Evolutionary conservation across 2,329 filamentous ascomycete species (phyloP), one percentile per base, ranked within the genome.

Genomic region (Penicillium sp.): DNA sequence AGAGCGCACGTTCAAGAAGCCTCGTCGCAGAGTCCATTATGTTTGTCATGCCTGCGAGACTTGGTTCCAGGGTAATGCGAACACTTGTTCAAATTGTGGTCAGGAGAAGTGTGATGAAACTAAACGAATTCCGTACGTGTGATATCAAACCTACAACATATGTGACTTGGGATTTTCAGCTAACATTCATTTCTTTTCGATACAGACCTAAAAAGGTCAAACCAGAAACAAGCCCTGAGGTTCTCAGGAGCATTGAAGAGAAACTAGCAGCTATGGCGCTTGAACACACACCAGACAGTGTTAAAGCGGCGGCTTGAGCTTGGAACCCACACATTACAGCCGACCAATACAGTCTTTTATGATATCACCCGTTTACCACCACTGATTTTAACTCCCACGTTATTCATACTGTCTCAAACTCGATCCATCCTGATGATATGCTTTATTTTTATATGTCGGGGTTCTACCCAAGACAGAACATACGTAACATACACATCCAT

Each of bases 81-180:
- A 65, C 6, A 65, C 50, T 19, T 80, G 78, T 64, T 47, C 59
- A 1, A 71, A 66, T 40, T 80, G 78, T 59, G 71, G 73, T 5
- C 75, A 80, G 55, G 72, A 70, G 35, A 77, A 75, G 54, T 75
- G 78, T 56, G 63, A 70, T 25, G 68, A 74, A 35, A 78, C 77
- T 54, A 73, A 71, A 65, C 69, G 77, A 57, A 73, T 76, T 51
- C 73, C 78, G 77, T 78, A 73, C 49, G 73, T 76, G 48, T 56
- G 17, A 15, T n/a, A 27, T 27, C 48, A 45, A 21, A 9, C 9
- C 19, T 25, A 41, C 21, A n/a, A 9, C 12, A 13, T 15, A 13
- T 19, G 7, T 15, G 33, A n/a, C 6, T 15, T 6, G 27, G 29
- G 3, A 7, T 21, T 33, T 56, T 40, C 2, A 27, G 53, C 64